These are phyloP conservation scores for Plantago elongata DNA, from an alignment of 257 asterid species.

Conservation along the genomic window DNA sequence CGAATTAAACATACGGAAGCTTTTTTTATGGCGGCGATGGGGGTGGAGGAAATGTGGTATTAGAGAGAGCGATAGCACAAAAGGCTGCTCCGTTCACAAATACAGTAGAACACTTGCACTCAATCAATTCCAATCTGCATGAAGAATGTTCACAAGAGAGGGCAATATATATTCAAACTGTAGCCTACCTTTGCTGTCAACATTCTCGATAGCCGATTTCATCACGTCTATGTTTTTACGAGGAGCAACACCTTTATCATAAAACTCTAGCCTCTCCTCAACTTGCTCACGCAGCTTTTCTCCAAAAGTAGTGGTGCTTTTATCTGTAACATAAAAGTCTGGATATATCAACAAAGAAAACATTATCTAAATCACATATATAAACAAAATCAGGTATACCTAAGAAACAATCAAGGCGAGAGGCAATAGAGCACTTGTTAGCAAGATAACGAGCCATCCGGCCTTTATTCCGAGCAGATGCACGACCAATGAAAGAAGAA, in stretches of 20 bases:
- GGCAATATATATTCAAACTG: background rate
- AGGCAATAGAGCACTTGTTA: conserved; percentile 95
- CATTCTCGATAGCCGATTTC: conserved; percentile 68
- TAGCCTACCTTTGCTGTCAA: conserved; percentile 51
- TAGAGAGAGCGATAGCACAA: too few species aligned
- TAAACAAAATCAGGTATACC: conserved; percentile 33
- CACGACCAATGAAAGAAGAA: conserved; percentile 97
- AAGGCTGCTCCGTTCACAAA: background rate
- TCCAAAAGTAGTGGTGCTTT: conserved; percentile 67
- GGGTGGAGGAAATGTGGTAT: too few species aligned
- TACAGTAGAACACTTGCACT: too few species aligned
- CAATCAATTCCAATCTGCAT: background rate
- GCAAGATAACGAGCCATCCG: conserved; percentile 99
- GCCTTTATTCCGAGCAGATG: conserved; percentile 86
- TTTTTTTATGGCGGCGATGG: too few species aligned
- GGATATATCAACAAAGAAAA: background rate
- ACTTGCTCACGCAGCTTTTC: conserved; percentile 99
- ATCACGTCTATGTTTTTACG: conserved; percentile 87
- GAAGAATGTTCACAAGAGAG: background rate
- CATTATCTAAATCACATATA: background rate
- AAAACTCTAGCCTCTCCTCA: conserved; percentile 91
- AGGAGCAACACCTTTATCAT: conserved; percentile 96
- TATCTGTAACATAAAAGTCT: conserved; percentile 39
- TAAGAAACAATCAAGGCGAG: conserved; percentile 87
- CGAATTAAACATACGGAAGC: too few species aligned